A percentile compares a stretch with the other conserved stretches of the same genome.
Conservation (phyloP, 345 rosid species). For the Syzygium jambos region DNA sequence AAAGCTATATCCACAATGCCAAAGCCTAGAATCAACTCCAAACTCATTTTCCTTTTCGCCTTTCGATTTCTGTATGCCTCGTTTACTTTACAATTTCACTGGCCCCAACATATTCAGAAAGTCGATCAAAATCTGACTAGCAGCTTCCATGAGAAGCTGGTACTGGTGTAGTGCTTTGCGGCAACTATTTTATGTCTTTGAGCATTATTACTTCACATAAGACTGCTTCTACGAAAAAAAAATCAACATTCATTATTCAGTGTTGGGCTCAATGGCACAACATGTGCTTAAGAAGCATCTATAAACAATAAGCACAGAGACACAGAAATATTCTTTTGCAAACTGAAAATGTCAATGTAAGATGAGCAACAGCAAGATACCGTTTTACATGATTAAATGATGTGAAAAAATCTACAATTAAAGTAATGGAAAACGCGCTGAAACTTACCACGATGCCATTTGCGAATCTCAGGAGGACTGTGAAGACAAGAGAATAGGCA, state of each 20-base stretch:
- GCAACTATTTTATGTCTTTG: neutral
- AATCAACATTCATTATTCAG: neutral
- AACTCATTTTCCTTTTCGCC: neutral
- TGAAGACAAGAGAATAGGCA: conserved; percentile 53
- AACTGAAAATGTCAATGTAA: neutral
- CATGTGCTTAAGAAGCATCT: neutral
- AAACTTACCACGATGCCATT: conserved; percentile 51
- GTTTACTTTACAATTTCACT: neutral
- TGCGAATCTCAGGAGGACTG: conserved; percentile 55
- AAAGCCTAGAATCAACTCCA: neutral
- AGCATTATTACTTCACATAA: neutral
- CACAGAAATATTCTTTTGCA: neutral
- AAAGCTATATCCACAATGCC: neutral
- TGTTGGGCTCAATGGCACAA: neutral
- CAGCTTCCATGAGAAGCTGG: neutral
- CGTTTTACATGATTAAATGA: neutral
- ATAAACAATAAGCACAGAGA: neutral
- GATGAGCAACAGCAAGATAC: neutral
- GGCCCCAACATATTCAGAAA: neutral
- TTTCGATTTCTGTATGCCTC: neutral
- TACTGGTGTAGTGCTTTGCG: neutral
- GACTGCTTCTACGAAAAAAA: neutral
- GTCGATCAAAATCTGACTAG: neutral
- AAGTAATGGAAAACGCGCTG: neutral
- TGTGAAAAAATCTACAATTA: neutral